Base-by-base conservation (phyloP, 73 alveolate species). In the Effrenium voratum region DNA sequence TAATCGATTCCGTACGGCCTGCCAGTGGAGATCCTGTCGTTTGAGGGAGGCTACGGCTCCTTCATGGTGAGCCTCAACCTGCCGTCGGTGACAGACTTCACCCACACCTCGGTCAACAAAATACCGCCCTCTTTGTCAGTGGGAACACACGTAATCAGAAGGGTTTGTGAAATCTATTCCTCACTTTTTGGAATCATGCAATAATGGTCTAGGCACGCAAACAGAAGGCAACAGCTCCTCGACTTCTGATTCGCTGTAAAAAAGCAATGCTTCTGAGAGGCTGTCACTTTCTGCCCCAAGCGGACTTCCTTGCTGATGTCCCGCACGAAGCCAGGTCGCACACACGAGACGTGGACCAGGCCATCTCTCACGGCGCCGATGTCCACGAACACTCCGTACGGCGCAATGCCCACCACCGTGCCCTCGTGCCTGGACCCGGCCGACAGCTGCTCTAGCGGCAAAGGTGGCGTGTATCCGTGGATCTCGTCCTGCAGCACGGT, bases 351-450 rank as follows among this genome's bases (percentile, higher is more conserved):
- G 66, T 79, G 90, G 3, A 79, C 68, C 90, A 79, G 30, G 12
- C 90, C 90, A 45, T 79, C 90, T 3, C 90, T 41, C 5, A 30
- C 46, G 90, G 90, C 90, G 26, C 90, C 90, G 30, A 79, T 79
- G 44, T 79, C 90, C 41, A 79, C 90, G 44, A 79, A 79, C 0
- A 30, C 68, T 4, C 90, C 90, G 30, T 79, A 79, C 15, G 28
- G 1, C 4, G 68, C 46, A 30, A 45, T 46, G 45, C 46, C 68
- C 44, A 79, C 90, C 28, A 79, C 66, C 24, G 63, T 79, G 24
- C 90, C 90, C 2, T 26, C 46, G 66, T 79, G 90, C 43, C 44
- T 44, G 3, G 90, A 79, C 46, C 90, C 90, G 2, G 90, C 68
- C 13, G 30, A 26, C 19, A 79, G 66, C 28, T 79, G 68, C 26